Percentiles rank a stretch among this genome's conserved stretches.
Conservation (phyloP, 1,139 yeast genomes). For the Suhomyces panamericanus region DNA sequence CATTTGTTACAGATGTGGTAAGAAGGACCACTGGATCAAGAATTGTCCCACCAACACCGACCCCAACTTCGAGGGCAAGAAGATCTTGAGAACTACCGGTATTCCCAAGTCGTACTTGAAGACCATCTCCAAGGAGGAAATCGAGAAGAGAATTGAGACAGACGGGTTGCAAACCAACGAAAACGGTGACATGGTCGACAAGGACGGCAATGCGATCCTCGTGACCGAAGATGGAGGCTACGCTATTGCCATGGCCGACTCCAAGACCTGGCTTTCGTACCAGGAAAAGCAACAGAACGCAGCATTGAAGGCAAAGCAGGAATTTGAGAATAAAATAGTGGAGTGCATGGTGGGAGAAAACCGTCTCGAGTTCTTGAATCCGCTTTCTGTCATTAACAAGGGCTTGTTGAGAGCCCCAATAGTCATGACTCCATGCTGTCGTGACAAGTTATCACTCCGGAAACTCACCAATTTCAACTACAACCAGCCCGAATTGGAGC, state of each 20-base stretch:
- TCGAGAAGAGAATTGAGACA: constrained; percentile 58
- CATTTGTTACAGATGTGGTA: constrained; percentile 95
- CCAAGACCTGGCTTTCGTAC: constrained; percentile 85
- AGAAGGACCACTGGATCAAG: constrained; percentile 94
- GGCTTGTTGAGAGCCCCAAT: constrained; percentile 65
- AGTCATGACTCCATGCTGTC: constrained; percentile 86
- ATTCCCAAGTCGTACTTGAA: constrained; percentile 91
- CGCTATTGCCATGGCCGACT: constrained; percentile 93
- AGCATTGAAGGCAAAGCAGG: constrained; percentile 48
- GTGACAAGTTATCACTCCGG: constrained; percentile 55
- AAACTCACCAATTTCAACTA: constrained; percentile 42
- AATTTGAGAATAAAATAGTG: constrained; percentile 39
- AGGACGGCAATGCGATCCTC: constrained; percentile 71
- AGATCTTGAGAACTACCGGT: constrained; percentile 93
- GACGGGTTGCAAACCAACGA: constrained; percentile 45
- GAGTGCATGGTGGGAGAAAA: constrained; percentile 43
- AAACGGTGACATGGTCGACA: constrained; percentile 53
- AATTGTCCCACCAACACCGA: constrained; percentile 94
- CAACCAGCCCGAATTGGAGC: constrained; percentile 56
- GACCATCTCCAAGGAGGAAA: constrained; percentile 57
- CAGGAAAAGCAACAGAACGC: constrained; percentile 66
- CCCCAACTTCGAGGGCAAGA: constrained; percentile 90
- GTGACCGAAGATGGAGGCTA: constrained; percentile 94
- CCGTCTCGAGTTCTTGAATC: constrained; percentile 51
- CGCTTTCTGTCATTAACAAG: constrained; percentile 61